A percentile compares a stretch with the other conserved stretches of the same genome.
phyloP scores from a whole-genome alignment of 106 monocot genomes.

The Phalaenopsis equestris region DNA sequence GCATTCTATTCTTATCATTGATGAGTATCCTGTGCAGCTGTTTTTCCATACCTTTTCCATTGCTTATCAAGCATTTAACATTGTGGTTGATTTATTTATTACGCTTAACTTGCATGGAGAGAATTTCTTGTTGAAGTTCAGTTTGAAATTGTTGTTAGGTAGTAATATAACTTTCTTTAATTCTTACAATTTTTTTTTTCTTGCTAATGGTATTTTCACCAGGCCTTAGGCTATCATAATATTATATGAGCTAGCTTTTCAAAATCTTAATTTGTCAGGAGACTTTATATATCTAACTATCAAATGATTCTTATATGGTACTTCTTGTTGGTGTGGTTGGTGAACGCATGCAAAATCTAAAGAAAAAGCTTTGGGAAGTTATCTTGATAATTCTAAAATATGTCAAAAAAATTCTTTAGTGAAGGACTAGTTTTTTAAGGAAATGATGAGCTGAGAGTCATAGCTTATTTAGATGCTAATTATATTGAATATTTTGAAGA shows the following conservation, averaged over 20 bases:
- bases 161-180: not conserved
- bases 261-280: not conserved
- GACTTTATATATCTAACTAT: too few relatives aligned
- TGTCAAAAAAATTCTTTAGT: too few relatives aligned
- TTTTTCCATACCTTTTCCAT: not conserved
- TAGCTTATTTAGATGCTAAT: too few relatives aligned
- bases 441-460: too few relatives aligned
- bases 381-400: too few relatives aligned
- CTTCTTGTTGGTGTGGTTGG: too few relatives aligned
- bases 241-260: not conserved
- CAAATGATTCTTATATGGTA: too few relatives aligned
- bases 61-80: not conserved
- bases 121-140: not conserved
- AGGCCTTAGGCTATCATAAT: not conserved
- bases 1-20: not conserved
- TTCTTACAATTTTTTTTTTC: not conserved
- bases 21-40: not conserved
- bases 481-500: too few relatives aligned
- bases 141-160: not conserved
- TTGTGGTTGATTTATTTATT: not conserved
- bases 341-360: too few relatives aligned
- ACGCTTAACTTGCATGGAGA: not conserved
- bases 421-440: too few relatives aligned
- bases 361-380: too few relatives aligned
- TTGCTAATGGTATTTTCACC: not conserved